Evolutionary conservation across 2,329 filamentous ascomycete genomes (phyloP), one percentile per base, ranked within the genome.

Genomic region (Fusarium sp.): DNA sequence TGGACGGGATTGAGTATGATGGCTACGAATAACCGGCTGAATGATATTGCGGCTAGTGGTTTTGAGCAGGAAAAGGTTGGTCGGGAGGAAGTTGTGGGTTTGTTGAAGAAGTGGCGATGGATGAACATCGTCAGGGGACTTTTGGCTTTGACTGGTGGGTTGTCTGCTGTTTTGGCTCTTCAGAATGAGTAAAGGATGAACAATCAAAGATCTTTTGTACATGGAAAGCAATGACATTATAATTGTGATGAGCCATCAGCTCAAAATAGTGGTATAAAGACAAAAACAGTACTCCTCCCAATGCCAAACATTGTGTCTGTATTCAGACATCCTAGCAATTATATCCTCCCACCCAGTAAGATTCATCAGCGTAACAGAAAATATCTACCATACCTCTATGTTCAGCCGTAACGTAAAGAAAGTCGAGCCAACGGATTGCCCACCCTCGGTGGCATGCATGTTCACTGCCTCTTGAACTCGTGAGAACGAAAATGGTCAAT

Each of bases 1-100:
- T 71, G 65, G 69, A 69, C 69, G 1, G n/a, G 48, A 20, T n/a
- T 71, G 25, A 68, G 37, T 7, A 71, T 71, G 69, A 71, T 71
- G 69, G 12, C 48, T 3, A 71, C 69, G 5, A 71, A 71, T 14
- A 66, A 62, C 16, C 46, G 57, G n/a, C 44, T 71, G 3, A 66
- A 69, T n/a, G 51, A 29, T 4, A 63, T 71, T 46, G 56, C 68
- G 4, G 27, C 25, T 7, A 71, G 57, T 37, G 60, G 30, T 18
- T 40, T 40, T 27, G 51, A 69, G 24, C 51, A 69, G 14, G 61
- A 71, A 9, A 71, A 71, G 18, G 45, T 52, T 4, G 54, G 40
- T 10, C 40, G 27, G n/a, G 61, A 71, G 3, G 69, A 71, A 20
- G 60, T 71, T 1, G 53, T 66, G 4, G 42, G 13, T 12, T 46